Evolutionary conservation across 257 asterid genomes (phyloP), one percentile per base, ranked within the genome.

Genomic region (Solanum pinnatisectum): DNA sequence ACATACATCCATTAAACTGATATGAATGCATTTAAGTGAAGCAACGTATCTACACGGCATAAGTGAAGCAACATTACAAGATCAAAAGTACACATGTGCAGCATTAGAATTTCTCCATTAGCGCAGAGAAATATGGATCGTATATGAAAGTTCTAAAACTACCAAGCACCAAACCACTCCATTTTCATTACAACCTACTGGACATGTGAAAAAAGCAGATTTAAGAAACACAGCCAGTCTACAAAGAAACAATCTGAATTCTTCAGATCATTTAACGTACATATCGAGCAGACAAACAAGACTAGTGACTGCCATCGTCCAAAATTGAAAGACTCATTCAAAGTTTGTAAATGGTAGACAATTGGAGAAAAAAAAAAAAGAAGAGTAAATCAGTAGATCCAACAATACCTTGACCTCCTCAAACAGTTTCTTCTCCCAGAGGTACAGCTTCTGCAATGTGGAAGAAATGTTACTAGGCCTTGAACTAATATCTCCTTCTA

Each of bases 401-500:
- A 87, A 79, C 74, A 83, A 56, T 91, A 97, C 99, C 99, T 96
- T 97, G 37, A 97, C 99, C 91, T 97, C 99, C 87, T 97, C 99
- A 87, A 89, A 94, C 89, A 97, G 89, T 88, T 97, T 97, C 92
- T 96, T 97, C 96, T 97, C 99, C 99, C 99, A 97, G 68, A 96
- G 94, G 89, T 91, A 91, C 84, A 97, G 92, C 92, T 97, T 96
- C 77, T 94, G 99, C 87, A 97, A 92, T 30, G 96, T 96, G 67
- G 98, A 97, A 44, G 99, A 96, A 87, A 97, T 94, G 77, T 88
- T 95, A 85, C 86, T 94, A 42, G 99, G 92, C 91, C 95, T 93
- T 87, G 85, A 81, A 86, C 91, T 94, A 91, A 94, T 35, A 72
- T 93, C 98, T 70, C 91, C 93, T 86, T 94, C 94, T 44, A 90